Percentiles rank a stretch among this genome's conserved stretches.
phyloP scores from a whole-genome alignment of 2,329 filamentous ascomycete species.

The Penicillium brevicompactum region DNA sequence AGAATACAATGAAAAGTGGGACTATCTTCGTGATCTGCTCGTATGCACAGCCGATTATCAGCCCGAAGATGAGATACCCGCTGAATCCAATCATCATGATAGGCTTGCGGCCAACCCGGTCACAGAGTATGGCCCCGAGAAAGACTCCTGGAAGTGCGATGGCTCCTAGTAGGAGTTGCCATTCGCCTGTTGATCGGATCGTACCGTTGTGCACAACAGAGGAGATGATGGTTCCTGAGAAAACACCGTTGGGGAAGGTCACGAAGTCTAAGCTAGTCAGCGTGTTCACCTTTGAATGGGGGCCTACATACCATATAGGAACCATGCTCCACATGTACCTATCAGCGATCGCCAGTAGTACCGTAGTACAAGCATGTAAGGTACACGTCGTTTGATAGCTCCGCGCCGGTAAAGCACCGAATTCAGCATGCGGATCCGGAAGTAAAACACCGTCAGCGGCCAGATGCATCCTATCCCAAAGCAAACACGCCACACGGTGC shows the following conservation, averaged over 20 bases:
- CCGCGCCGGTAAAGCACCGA: conserved; percentile 55
- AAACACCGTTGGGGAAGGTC: conserved; percentile 53
- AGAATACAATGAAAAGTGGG: conserved; percentile 56
- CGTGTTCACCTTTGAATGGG: background rate
- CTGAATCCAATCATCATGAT: conserved; percentile 56
- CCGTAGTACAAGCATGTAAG: conserved; percentile 52
- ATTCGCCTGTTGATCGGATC: conserved; percentile 50
- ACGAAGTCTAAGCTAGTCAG: conserved; percentile 33
- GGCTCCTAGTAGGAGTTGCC: conserved; percentile 47
- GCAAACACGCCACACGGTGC: conserved; percentile 52
- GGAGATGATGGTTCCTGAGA: conserved; percentile 49
- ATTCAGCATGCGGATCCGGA: conserved; percentile 57
- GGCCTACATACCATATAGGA: conserved; percentile 47
- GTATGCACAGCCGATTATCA: conserved; percentile 55
- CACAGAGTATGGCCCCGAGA: conserved; percentile 52
- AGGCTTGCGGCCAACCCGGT: conserved; percentile 52
- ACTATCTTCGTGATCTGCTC: conserved; percentile 52
- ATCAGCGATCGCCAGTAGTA: conserved; percentile 60
- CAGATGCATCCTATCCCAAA: conserved; percentile 53
- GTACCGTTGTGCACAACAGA: conserved; percentile 41
- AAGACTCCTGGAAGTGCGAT: conserved; percentile 54
- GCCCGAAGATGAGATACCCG: conserved; percentile 54
- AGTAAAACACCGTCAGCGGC: conserved; percentile 59
- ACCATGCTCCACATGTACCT: conserved; percentile 59
- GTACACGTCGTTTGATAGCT: conserved; percentile 56